Evolutionary conservation across 2,329 filamentous ascomycete genomes (phyloP).

Genomic region (Fusarium decemcellulare): DNA sequence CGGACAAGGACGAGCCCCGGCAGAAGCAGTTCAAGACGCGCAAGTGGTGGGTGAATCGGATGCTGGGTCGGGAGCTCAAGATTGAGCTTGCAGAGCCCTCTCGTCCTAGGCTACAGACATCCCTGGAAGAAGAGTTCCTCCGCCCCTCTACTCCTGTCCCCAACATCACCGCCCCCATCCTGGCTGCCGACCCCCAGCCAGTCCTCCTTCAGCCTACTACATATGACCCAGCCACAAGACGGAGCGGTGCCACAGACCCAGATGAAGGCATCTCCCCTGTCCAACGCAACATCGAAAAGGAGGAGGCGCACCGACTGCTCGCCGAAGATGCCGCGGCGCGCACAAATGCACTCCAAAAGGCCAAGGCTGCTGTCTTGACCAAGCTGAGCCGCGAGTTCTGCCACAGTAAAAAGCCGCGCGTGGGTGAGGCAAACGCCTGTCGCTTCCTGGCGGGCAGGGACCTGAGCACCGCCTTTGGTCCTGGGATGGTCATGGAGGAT

Average conservation of each 20-base stretch:
- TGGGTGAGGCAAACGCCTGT: slow-evolving; percentile 53
- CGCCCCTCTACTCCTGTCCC: slow-evolving; percentile 49
- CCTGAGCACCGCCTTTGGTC: slow-evolving; percentile 48
- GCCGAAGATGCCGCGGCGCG: slow-evolving; percentile 71
- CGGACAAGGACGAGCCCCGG: slow-evolving; percentile 54
- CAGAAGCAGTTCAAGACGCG: slow-evolving; percentile 70
- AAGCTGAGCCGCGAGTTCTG: slow-evolving; percentile 70
- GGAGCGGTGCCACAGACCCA: slow-evolving; percentile 28
- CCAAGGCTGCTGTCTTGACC: slow-evolving; percentile 72
- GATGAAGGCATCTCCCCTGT: slow-evolving; percentile 68
- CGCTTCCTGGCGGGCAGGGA: slow-evolving; percentile 50
- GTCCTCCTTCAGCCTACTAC: slow-evolving; percentile 70
- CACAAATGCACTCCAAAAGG: slow-evolving; percentile 68
- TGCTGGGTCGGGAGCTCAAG: slow-evolving; percentile 85
- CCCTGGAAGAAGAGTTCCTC: slow-evolving; percentile 43
- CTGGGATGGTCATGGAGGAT: slow-evolving; percentile 58
- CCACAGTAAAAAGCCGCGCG: slow-evolving; percentile 48
- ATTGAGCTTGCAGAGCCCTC: slow-evolving; percentile 83
- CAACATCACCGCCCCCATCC: slow-evolving; percentile 65
- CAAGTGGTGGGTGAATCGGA: slow-evolving; percentile 89
- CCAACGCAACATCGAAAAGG: slow-evolving; percentile 70
- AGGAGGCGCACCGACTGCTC: slow-evolving; percentile 68
- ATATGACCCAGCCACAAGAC: slow-evolving; percentile 61
- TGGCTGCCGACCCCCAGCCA: slow-evolving; percentile 63
- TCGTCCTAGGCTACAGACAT: slow-evolving; percentile 42